Percentiles rank a stretch among this genome's conserved stretches.
Conservation (phyloP, 2,329 filamentous ascomycete species). For the Sclerotiophoma versabilis region DNA sequence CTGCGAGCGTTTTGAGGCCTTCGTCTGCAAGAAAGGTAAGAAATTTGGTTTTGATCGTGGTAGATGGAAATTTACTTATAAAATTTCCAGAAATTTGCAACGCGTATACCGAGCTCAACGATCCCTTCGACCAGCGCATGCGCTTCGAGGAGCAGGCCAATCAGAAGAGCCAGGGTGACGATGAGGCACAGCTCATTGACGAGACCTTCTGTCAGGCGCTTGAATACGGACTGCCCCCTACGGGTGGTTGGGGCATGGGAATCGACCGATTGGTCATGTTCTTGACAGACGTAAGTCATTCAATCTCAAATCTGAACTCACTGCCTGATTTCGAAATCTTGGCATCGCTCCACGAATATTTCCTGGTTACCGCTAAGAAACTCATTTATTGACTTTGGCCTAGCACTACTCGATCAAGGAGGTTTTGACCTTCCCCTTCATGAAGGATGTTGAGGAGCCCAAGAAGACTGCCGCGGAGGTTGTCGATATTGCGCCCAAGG, state of each 20-base stretch:
- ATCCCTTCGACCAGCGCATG: conserved; percentile 88
- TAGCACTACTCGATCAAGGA: conserved; percentile 89
- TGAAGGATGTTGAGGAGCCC: conserved; percentile 72
- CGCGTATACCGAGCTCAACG: conserved; percentile 97
- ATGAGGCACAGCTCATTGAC: conserved; percentile 94
- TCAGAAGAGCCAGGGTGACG: conserved; percentile 92
- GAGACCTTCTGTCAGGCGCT: conserved; percentile 93
- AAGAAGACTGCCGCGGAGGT: conserved; percentile 70
- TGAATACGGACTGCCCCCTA: conserved; percentile 87
- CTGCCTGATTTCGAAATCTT: too few species aligned
- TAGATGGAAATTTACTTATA: not conserved
- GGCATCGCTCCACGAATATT: not conserved
- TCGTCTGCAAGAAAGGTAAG: conserved; percentile 82
- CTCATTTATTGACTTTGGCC: not conserved
- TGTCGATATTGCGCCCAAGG: conserved; percentile 64
- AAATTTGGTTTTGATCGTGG: not conserved
- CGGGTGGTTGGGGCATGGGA: conserved; percentile 95
- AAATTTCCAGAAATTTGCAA: conserved; percentile 77
- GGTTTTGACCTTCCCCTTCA: conserved; percentile 95
- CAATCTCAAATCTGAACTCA: too few species aligned
- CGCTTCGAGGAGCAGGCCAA: conserved; percentile 83
- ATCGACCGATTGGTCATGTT: conserved; percentile 96
- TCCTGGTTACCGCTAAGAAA: not conserved
- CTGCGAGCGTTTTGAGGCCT: conserved; percentile 98
- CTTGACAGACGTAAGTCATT: conserved; percentile 73